Evolutionary conservation across 2,329 filamentous ascomycete species (phyloP).

Genomic region (Didymella exigua): DNA sequence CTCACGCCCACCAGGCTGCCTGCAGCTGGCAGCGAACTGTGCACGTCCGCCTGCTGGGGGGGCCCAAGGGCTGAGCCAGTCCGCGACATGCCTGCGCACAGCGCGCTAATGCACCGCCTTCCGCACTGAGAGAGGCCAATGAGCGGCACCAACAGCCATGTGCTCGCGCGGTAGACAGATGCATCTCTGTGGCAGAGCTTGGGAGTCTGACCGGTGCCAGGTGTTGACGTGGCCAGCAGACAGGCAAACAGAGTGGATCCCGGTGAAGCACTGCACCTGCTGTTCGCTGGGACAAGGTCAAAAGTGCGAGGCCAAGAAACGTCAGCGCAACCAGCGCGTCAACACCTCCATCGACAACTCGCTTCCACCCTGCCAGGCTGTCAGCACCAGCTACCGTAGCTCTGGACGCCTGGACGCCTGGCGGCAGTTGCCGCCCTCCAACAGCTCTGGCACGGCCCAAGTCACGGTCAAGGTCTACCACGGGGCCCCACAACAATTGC

Average conservation of each 20-base stretch:
- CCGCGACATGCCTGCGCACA: slow-evolving; percentile 10
- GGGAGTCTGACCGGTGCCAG: slow-evolving; percentile 12
- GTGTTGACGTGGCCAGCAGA: slow-evolving; percentile 14
- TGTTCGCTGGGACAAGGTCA: neutral
- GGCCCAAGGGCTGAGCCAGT: slow-evolving; percentile 10
- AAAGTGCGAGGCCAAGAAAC: neutral
- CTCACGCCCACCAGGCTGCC: neutral
- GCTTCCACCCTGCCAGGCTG: slow-evolving; percentile 4
- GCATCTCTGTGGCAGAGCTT: slow-evolving; percentile 13
- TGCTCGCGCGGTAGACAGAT: slow-evolving; percentile 16
- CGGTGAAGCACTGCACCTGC: neutral
- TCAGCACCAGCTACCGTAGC: slow-evolving; percentile 10
- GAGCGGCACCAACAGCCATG: slow-evolving; percentile 5
- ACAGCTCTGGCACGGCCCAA: neutral
- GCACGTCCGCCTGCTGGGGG: slow-evolving; percentile 12
- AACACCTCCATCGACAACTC: slow-evolving; percentile 1
- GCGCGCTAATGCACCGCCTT: slow-evolving; percentile 13
- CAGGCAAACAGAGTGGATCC: slow-evolving; percentile 1
- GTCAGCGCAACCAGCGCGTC: neutral
- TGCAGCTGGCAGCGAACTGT: slow-evolving; percentile 14
- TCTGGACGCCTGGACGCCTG: slow-evolving; percentile 5
- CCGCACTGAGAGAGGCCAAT: slow-evolving; percentile 10
- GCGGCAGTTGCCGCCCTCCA: neutral
- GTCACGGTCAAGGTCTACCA: neutral
- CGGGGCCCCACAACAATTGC: neutral